These are phyloP conservation scores for Poa annua DNA, from an alignment of 176 grass and related monocot species.

Conservation along the genomic window DNA sequence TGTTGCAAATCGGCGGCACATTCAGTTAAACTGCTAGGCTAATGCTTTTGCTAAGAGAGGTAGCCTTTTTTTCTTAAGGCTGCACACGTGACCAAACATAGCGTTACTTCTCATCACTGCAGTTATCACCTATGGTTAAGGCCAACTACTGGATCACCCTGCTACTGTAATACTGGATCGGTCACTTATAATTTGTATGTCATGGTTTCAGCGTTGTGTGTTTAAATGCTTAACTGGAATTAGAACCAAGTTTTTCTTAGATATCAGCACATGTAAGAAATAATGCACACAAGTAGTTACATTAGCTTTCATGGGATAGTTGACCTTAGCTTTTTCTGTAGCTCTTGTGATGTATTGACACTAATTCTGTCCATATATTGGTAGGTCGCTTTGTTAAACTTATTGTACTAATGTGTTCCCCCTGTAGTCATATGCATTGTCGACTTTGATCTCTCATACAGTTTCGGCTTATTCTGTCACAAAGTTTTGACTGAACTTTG, in stretches of 20 bases:
- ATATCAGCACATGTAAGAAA: background rate
- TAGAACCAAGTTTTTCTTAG: background rate
- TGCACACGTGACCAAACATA: background rate
- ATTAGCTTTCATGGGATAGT: background rate
- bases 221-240: background rate
- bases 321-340: background rate
- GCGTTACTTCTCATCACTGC: background rate
- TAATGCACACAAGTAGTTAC: background rate
- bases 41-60: background rate
- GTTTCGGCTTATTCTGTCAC: conserved; percentile 34
- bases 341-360: background rate
- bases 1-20: background rate
- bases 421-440: conserved; percentile 18
- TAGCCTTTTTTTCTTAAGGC: background rate
- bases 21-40: conserved; percentile 3
- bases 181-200: background rate
- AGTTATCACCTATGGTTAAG: background rate
- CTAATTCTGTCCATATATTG: conserved; percentile 1
- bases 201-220: background rate
- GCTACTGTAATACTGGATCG: background rate
- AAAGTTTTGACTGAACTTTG: conserved; percentile 37
- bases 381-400: background rate
- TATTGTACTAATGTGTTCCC: background rate
- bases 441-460: conserved; percentile 21
- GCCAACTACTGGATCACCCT: background rate